phyloP scores from a whole-genome alignment of 371 early-diverging fungal species.

The Mucor mucedo region DNA sequence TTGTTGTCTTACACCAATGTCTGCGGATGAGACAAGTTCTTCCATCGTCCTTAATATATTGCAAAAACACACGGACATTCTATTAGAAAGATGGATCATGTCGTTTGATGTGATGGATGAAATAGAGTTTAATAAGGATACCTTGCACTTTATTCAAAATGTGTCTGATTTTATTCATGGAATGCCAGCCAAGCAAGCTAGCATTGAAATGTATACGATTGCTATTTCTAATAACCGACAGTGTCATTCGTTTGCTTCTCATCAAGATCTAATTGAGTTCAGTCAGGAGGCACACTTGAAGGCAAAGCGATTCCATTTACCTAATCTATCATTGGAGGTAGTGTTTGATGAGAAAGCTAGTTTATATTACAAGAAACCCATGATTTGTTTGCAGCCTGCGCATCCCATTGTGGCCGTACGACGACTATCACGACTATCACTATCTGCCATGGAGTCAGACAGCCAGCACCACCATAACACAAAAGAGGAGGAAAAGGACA shows the following conservation, averaged over 20 bases:
- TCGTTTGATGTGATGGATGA: conserved; percentile 9
- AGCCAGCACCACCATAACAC: conserved; percentile 15
- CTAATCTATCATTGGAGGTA: conserved; percentile 31
- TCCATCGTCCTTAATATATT: conserved; percentile 26
- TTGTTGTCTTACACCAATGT: conserved; percentile 10
- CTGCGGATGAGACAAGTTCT: not conserved
- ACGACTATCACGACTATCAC: conserved; percentile 43
- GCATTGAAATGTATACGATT: conserved; percentile 16
- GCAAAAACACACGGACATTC: conserved; percentile 16
- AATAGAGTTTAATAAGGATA: not conserved
- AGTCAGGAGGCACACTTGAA: conserved; percentile 47
- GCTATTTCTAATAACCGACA: conserved; percentile 26
- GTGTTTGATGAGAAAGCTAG: conserved; percentile 46
- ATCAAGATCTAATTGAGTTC: conserved; percentile 41
- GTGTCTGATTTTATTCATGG: conserved; percentile 2
- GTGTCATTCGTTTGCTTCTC: conserved; percentile 39
- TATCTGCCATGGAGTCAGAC: conserved; percentile 44
- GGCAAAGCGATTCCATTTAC: conserved; percentile 43
- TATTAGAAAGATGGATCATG: conserved; percentile 25
- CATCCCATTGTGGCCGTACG: conserved; percentile 29
- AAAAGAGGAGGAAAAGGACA: not conserved
- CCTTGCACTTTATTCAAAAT: conserved; percentile 1
- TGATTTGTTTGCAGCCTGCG: conserved; percentile 1
- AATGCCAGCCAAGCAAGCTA: conserved; percentile 3
- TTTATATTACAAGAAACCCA: conserved; percentile 7